Percentiles rank a stretch among this genome's conserved stretches.
Conservation (phyloP, 352 stramenopile species). For the Phytophthora ohioensis region DNA sequence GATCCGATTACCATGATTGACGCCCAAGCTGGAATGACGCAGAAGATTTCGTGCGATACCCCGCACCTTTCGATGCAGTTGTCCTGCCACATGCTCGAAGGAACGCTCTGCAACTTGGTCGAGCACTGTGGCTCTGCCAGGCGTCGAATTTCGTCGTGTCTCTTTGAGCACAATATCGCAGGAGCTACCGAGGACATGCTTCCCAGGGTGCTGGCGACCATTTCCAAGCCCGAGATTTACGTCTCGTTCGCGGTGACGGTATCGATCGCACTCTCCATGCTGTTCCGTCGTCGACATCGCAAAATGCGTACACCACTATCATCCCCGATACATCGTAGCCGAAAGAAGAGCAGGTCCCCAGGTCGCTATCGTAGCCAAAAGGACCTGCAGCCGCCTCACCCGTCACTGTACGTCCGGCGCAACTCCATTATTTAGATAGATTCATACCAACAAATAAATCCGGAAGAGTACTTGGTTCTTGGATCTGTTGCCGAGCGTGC, state of each 20-base stretch:
- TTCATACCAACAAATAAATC: slow-evolving; percentile 44
- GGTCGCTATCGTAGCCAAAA: slow-evolving; percentile 28
- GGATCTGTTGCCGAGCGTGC: slow-evolving; percentile 12
- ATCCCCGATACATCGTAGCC: slow-evolving; percentile 38
- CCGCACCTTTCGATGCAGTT: slow-evolving; percentile 90
- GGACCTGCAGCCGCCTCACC: slow-evolving; percentile 24
- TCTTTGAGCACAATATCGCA: slow-evolving; percentile 82
- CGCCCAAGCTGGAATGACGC: slow-evolving; percentile 87
- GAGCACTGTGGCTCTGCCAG: slow-evolving; percentile 78
- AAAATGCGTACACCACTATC: slow-evolving; percentile 38
- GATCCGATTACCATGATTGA: slow-evolving; percentile 92
- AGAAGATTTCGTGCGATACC: slow-evolving; percentile 91
- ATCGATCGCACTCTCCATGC: slow-evolving; percentile 71
- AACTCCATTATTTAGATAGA: slow-evolving; percentile 53
- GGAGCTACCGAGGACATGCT: slow-evolving; percentile 78
- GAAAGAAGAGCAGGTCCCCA: slow-evolving; percentile 40
- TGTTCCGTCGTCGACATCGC: slow-evolving; percentile 55
- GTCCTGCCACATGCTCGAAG: slow-evolving; percentile 93
- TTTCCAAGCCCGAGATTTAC: slow-evolving; percentile 68
- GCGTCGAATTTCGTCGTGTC: slow-evolving; percentile 68
- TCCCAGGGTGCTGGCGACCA: slow-evolving; percentile 38
- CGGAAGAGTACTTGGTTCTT: slow-evolving; percentile 23
- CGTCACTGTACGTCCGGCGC: slow-evolving; percentile 45
- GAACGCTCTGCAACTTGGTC: slow-evolving; percentile 85
- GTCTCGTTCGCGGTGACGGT: slow-evolving; percentile 57